Percentiles rank a stretch among this genome's conserved stretches.
These are phyloP conservation scores for Plasmodium inui DNA, from an alignment of 169 alveolate species.

Conservation along the genomic window DNA sequence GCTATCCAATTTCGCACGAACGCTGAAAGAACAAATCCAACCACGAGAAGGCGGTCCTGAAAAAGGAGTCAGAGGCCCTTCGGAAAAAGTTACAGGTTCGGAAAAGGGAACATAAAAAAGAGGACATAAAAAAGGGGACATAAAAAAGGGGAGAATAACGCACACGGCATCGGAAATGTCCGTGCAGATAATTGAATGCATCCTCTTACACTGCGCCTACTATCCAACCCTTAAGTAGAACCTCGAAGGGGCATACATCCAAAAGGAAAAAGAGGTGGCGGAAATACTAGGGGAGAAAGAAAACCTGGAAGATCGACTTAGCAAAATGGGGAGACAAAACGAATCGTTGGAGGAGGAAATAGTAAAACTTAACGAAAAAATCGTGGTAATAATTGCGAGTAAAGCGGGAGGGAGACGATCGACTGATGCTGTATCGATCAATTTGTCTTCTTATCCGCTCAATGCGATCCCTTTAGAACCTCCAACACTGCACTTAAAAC, in stretches of 20 bases:
- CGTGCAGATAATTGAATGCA: not conserved
- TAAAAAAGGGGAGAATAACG: not conserved
- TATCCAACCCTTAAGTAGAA: not conserved
- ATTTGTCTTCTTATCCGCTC: not conserved
- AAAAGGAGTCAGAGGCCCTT: conserved; percentile 60
- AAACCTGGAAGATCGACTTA: conserved; percentile 25
- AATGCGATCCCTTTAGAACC: not conserved
- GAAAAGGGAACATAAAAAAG: not conserved
- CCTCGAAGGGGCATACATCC: conserved; percentile 46
- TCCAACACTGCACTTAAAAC: not conserved
- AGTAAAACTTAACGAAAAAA: conserved; percentile 52
- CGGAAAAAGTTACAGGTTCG: conserved; percentile 56
- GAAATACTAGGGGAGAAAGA: conserved; percentile 41
- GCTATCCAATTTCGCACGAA: not conserved
- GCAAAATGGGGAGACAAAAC: conserved; percentile 43
- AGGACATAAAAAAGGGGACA: not conserved
- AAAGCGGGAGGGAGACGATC: not conserved
- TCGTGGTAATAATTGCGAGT: conserved; percentile 21
- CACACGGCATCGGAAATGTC: not conserved
- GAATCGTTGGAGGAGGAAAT: conserved; percentile 37
- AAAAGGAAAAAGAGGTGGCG: conserved; percentile 50
- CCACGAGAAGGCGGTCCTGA: conserved; percentile 47
- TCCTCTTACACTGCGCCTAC: not conserved
- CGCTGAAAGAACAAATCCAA: conserved; percentile 58
- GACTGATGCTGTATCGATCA: not conserved